phyloP scores from a whole-genome alignment of 2,329 filamentous ascomycete genomes.

The Pseudogymnoascus sp. region DNA sequence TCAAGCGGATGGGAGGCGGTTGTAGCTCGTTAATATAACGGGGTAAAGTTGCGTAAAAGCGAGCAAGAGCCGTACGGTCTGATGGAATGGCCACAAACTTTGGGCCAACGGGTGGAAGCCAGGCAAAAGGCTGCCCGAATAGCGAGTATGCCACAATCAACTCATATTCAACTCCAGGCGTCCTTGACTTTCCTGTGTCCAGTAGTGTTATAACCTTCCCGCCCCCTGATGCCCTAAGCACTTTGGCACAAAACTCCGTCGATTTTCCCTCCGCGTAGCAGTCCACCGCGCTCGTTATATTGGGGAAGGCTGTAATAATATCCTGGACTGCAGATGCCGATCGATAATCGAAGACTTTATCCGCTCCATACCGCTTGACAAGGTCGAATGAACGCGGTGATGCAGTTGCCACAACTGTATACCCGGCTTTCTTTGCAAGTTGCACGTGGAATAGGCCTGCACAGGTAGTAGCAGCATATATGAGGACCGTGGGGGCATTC shows the following conservation, averaged over 20 bases:
- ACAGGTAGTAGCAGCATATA: constrained; percentile 45
- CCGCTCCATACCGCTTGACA: constrained; percentile 39
- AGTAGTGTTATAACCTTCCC: constrained; percentile 26
- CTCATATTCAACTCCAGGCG: constrained; percentile 19
- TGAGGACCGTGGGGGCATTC: constrained; percentile 30
- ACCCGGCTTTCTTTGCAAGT: constrained; percentile 36
- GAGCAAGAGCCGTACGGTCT: constrained; percentile 21
- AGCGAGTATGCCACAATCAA: constrained; percentile 24
- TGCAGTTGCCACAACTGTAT: constrained; percentile 37
- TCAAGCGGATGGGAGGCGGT: too few relatives aligned
- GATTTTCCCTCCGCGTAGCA: constrained; percentile 29
- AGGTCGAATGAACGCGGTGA: constrained; percentile 43
- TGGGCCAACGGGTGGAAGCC: constrained; percentile 25
- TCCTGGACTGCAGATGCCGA: constrained; percentile 27
- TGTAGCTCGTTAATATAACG: neutral
- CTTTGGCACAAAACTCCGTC: constrained; percentile 24
- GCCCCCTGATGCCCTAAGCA: constrained; percentile 17
- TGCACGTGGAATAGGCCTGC: constrained; percentile 44
- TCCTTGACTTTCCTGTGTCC: constrained; percentile 16
- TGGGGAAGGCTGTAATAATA: constrained; percentile 12
- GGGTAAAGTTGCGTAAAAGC: constrained; percentile 20
- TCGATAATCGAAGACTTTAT: constrained; percentile 44
- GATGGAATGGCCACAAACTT: constrained; percentile 25
- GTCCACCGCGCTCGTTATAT: constrained; percentile 27
- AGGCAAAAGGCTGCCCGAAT: constrained; percentile 23